phyloP scores from a whole-genome alignment of 1,139 yeast species.

The Geotrichum cucujoidarum region DNA sequence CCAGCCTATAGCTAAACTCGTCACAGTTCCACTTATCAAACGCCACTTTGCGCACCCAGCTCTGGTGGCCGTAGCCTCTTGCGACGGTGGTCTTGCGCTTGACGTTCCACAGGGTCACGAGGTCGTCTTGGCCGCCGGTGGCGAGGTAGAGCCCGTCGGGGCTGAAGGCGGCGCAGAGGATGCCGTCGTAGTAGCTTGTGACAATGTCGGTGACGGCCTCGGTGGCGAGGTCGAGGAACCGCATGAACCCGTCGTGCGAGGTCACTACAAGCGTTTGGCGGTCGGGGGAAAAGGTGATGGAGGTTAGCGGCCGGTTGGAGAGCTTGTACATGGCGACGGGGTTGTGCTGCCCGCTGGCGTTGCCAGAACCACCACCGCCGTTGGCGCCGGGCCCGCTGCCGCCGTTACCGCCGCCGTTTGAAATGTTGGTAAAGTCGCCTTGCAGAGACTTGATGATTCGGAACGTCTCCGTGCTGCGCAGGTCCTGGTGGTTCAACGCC shows the following conservation, averaged over 20 bases:
- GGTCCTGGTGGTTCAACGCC: slow-evolving; percentile 24
- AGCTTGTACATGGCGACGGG: slow-evolving; percentile 61
- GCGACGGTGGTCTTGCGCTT: slow-evolving; percentile 33
- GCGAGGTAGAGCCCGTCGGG: slow-evolving; percentile 59
- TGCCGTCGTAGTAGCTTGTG: slow-evolving; percentile 67
- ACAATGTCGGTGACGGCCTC: slow-evolving; percentile 53
- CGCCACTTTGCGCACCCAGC: slow-evolving; percentile 53
- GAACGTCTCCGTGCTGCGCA: slow-evolving; percentile 28
- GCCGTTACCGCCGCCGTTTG: neutral
- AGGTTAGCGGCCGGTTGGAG: slow-evolving; percentile 54
- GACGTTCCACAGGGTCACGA: slow-evolving; percentile 36
- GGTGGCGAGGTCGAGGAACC: slow-evolving; percentile 50
- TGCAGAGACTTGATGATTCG: slow-evolving; percentile 29
- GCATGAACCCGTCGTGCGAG: slow-evolving; percentile 61
- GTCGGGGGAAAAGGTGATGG: slow-evolving; percentile 49
- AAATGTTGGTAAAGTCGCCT: neutral
- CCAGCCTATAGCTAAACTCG: slow-evolving; percentile 47
- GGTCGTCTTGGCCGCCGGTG: slow-evolving; percentile 47
- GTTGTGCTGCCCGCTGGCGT: slow-evolving; percentile 28
- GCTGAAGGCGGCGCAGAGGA: slow-evolving; percentile 54
- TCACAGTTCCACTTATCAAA: slow-evolving; percentile 42
- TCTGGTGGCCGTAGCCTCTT: slow-evolving; percentile 58
- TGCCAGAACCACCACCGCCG: slow-evolving; percentile 10
- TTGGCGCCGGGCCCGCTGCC: slow-evolving; percentile 9
- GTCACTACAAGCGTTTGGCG: slow-evolving; percentile 46